Conservation (phyloP, 2,329 filamentous ascomycete genomes). For the Cladosporium sphaerospermum region DNA sequence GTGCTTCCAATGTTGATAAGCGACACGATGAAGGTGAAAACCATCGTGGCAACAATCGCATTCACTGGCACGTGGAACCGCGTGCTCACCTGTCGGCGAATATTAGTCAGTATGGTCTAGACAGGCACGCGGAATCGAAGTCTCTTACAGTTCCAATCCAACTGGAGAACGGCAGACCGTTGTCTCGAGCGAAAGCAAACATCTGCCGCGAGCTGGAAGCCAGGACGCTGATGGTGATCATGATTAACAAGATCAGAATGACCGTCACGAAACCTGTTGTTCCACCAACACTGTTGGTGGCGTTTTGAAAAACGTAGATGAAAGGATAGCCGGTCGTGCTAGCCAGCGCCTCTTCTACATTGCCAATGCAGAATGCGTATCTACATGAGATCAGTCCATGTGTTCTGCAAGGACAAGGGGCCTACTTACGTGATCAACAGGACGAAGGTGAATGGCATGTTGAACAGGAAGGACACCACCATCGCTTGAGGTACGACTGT, state of each 20-base stretch:
- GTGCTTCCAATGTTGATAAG: conserved; percentile 32
- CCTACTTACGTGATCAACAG: conserved; percentile 22
- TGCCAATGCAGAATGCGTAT: conserved; percentile 32
- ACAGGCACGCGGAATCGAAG: neutral
- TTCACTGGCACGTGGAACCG: conserved; percentile 23
- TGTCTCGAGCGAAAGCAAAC: conserved; percentile 36
- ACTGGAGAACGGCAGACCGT: conserved; percentile 30
- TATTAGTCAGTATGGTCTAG: neutral
- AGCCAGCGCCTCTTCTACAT: conserved; percentile 23
- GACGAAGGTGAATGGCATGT: conserved; percentile 24
- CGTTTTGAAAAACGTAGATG: conserved; percentile 30
- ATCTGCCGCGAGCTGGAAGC: conserved; percentile 36
- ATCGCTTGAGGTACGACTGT: conserved; percentile 37
- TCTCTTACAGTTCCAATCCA: conserved; percentile 25
- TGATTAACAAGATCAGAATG: conserved; percentile 31
- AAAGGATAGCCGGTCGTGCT: conserved; percentile 26
- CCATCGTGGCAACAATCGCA: conserved; percentile 20
- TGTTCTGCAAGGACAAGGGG: neutral
- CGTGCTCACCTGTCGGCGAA: conserved; percentile 14
- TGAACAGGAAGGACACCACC: conserved; percentile 35
- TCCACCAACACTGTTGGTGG: conserved; percentile 20
- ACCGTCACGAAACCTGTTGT: conserved; percentile 18
- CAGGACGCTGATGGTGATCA: conserved; percentile 35
- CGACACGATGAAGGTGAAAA: conserved; percentile 23
- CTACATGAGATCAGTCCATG: neutral